A percentile compares a stretch with the other conserved stretches of the same genome.
Evolutionary conservation across 2,329 filamentous ascomycete species (phyloP).

Genomic region (Colletotrichum sp.): DNA sequence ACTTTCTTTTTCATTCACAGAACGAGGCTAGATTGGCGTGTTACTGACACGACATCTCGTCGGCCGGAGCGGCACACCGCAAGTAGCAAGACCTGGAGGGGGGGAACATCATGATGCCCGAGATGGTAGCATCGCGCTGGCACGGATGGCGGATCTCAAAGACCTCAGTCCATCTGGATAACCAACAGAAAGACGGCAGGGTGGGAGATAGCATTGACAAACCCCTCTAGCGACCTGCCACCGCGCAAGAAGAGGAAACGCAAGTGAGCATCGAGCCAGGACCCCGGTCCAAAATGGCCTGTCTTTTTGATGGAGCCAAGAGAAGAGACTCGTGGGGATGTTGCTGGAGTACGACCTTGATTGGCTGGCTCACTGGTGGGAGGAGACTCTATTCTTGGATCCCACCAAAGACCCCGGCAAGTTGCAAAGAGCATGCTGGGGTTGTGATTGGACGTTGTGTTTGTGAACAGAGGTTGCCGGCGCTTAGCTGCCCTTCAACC

Average conservation of each 20-base stretch:
- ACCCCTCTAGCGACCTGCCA: neutral
- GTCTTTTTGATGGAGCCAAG: conserved; percentile 15
- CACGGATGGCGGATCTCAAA: neutral
- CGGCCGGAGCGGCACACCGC: neutral
- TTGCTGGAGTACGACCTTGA: neutral
- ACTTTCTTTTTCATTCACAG: neutral
- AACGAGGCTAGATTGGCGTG: neutral
- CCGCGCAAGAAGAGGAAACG: neutral
- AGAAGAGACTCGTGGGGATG: conserved; percentile 1
- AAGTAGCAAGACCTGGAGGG: neutral
- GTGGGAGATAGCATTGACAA: neutral
- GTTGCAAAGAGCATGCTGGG: neutral
- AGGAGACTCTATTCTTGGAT: conserved; percentile 27
- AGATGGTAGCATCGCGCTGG: neutral
- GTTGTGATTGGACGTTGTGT: conserved; percentile 20
- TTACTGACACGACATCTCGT: neutral
- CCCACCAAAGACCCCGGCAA: neutral
- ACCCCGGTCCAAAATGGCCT: conserved; percentile 5
- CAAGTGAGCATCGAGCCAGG: conserved; percentile 10
- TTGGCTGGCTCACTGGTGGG: conserved; percentile 14
- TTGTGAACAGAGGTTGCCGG: conserved; percentile 22
- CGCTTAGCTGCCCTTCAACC: conserved; percentile 22
- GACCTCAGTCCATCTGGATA: neutral
- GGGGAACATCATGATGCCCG: neutral
- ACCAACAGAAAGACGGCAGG: neutral